A percentile compares a stretch with the other conserved stretches of the same genome.
Conservation (phyloP, 73 alveolate genomes). For the Tetrahymena borealis region DNA sequence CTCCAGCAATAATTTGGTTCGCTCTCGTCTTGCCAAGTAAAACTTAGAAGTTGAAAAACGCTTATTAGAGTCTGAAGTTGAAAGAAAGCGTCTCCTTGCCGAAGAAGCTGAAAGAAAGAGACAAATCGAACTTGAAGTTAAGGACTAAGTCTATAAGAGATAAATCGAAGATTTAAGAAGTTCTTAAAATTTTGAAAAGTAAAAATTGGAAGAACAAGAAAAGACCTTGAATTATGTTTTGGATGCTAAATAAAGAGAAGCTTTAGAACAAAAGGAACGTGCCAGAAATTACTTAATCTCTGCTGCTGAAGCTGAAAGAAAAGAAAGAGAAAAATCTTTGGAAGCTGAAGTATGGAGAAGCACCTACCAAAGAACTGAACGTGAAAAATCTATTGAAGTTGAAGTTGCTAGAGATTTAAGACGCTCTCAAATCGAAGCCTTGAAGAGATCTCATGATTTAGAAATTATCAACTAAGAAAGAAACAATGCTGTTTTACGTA, state of each 20-base stretch:
- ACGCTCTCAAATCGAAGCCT: not conserved
- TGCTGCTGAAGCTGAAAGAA: not conserved
- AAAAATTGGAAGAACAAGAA: not conserved
- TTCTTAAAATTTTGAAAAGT: not conserved
- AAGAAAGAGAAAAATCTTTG: not conserved
- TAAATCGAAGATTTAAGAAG: not conserved
- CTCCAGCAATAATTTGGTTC: not conserved
- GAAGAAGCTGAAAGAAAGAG: conserved; percentile 4
- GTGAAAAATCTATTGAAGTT: not conserved
- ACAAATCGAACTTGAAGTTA: not conserved
- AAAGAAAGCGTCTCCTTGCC: not conserved
- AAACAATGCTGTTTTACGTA: not conserved
- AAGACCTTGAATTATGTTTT: not conserved
- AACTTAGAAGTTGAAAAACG: not conserved
- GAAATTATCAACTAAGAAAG: not conserved
- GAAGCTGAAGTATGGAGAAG: not conserved
- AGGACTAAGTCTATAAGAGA: not conserved
- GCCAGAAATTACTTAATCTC: not conserved
- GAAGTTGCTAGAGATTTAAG: not conserved
- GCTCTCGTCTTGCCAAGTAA: not conserved
- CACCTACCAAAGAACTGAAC: not conserved
- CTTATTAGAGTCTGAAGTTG: not conserved
- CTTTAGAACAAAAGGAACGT: not conserved
- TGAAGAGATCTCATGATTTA: not conserved
- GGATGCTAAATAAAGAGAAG: not conserved